Evolutionary conservation across 2,329 filamentous ascomycete species (phyloP).

Genomic region (Pezicula neosporulosa): DNA sequence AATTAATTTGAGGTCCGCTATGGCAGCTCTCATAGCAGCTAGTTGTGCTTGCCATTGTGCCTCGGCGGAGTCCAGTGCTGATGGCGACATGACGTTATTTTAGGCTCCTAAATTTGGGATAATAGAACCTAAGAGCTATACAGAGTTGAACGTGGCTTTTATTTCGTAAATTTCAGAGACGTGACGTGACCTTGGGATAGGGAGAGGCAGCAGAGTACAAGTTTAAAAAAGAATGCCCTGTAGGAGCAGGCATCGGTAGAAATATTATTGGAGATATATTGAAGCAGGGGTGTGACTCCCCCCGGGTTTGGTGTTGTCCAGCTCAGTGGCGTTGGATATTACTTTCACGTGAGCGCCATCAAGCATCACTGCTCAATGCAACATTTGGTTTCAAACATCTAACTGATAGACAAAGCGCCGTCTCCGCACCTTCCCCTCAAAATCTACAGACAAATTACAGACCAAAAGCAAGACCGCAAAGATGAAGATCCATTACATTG

Average conservation of each 20-base stretch:
- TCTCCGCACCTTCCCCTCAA: background rate
- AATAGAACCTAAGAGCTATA: background rate
- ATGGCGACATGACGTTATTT: conserved; percentile 11
- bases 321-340: too few species aligned
- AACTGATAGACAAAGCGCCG: background rate
- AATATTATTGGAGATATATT: too few species aligned
- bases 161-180: too few species aligned
- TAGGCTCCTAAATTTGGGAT: background rate
- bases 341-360: too few species aligned
- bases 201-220: too few species aligned
- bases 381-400: background rate
- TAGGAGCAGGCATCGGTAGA: too few species aligned
- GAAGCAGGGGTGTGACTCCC: too few species aligned
- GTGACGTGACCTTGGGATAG: too few species aligned
- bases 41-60: conserved; percentile 83
- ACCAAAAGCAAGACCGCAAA: conserved; percentile 31
- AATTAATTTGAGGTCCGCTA: conserved; percentile 66
- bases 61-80: conserved; percentile 32
- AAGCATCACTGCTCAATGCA: too few species aligned
- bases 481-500: conserved; percentile 89
- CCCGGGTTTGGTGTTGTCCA: too few species aligned
- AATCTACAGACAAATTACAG: background rate
- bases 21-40: conserved; percentile 78
- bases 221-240: too few species aligned
- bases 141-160: background rate